A percentile compares a stretch with the other conserved stretches of the same genome.
Evolutionary conservation across 257 asterid species (phyloP).

Genomic region (Jaltomata sinuosa): DNA sequence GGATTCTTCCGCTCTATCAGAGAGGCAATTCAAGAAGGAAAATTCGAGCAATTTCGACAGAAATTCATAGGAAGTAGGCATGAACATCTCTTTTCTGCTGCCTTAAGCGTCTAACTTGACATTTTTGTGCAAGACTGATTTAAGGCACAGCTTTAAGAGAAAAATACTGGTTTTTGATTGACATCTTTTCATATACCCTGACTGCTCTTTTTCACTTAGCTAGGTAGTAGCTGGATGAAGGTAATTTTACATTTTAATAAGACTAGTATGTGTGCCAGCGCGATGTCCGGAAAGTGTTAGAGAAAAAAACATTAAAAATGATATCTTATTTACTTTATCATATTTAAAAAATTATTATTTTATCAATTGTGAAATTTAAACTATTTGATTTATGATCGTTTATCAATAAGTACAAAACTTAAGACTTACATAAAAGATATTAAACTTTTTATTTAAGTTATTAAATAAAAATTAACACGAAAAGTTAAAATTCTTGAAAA

Average conservation of each 20-base stretch:
- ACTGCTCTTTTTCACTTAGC: background rate
- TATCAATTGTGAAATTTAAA: too few species aligned
- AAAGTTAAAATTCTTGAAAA: too few species aligned
- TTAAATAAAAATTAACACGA: too few species aligned
- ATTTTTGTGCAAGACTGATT: background rate
- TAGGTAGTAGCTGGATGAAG: background rate
- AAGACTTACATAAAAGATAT: too few species aligned
- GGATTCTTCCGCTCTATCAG: slow-evolving; percentile 77
- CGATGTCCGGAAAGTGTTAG: too few species aligned
- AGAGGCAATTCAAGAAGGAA: slow-evolving; percentile 54
- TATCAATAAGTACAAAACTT: too few species aligned
- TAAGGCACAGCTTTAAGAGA: background rate
- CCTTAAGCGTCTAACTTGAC: slow-evolving; percentile 18
- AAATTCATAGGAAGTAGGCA: slow-evolving; percentile 56
- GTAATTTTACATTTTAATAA: background rate
- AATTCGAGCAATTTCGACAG: slow-evolving; percentile 50
- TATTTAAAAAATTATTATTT: too few species aligned
- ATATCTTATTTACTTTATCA: too few species aligned
- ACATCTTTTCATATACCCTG: background rate
- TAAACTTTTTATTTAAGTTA: too few species aligned
- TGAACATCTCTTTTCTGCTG: slow-evolving; percentile 22
- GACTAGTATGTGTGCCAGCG: too few species aligned
- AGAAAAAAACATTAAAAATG: too few species aligned
- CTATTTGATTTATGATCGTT: too few species aligned
- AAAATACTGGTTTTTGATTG: background rate